Conservation (phyloP, 768 basidiomycete species). For the Auricularia sp. region DNA sequence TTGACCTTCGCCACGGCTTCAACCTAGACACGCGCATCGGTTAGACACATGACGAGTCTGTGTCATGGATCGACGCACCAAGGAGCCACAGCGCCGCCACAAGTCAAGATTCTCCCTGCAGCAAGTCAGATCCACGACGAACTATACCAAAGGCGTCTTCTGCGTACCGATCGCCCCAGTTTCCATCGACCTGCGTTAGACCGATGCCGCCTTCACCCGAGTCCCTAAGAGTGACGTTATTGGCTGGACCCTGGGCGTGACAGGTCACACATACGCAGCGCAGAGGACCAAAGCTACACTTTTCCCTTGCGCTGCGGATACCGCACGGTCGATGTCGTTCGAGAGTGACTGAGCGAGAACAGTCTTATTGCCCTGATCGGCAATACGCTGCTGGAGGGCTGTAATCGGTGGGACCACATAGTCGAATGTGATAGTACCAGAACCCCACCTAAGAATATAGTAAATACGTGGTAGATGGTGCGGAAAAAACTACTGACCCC, state of each 20-base stretch:
- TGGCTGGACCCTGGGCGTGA: neutral
- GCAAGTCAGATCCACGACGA: neutral
- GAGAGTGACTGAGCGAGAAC: conserved; percentile 6
- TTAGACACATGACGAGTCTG: neutral
- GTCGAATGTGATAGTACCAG: conserved; percentile 13
- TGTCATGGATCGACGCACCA: conserved; percentile 2
- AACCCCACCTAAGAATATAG: conserved; percentile 13
- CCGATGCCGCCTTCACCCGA: neutral
- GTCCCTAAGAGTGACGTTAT: neutral
- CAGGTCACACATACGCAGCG: neutral
- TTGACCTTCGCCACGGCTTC: conserved; percentile 15
- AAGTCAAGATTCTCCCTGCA: conserved; percentile 12
- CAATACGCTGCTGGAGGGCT: conserved; percentile 12
- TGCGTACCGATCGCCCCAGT: neutral
- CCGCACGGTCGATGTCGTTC: conserved; percentile 7
- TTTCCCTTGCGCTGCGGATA: neutral
- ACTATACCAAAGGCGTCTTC: neutral
- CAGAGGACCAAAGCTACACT: neutral
- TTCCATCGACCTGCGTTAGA: neutral
- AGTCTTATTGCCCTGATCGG: neutral
- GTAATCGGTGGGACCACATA: conserved; percentile 15
- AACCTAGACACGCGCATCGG: neutral
- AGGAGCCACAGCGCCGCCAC: conserved; percentile 10
- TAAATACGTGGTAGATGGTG: neutral
- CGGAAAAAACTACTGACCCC: conserved; percentile 5